Base-by-base conservation (phyloP, 139 green algal species). In the Chlorella vulgaris region DNA sequence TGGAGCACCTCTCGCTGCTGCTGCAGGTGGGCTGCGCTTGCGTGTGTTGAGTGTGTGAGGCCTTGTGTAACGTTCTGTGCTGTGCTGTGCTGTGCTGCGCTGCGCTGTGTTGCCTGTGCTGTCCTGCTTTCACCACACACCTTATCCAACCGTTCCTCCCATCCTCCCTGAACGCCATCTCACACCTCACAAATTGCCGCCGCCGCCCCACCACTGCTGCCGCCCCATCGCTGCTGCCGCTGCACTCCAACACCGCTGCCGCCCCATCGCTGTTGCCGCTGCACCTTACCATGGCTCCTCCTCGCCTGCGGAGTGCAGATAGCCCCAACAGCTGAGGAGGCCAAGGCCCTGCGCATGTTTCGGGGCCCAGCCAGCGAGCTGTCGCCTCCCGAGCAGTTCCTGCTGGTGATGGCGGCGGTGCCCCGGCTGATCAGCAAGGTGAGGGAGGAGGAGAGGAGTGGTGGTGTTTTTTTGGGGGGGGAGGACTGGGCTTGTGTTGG, bases 311-410 rank as follows among this genome's bases (percentile, higher is more conserved):
- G 6, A 0, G 15, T 22, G 47, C 85, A 90, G 83, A 90, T 92
- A 31, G 84, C 83, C 13, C 88, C 88, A 0, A 93, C 76, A 8
- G 68, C 81, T 18, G 87, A 92, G 53, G 89, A 93, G 70, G 29
- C 80, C 15, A 80, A 85, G 53, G 69, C 66, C 8, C 79, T 93
- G 24, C 70, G 63, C 26, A 33, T 39, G 15, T 93, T 83, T 42
- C 47, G 50, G 4, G 85, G 89, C 3, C 51, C 66, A 1, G 40
- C 7, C 51, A 68, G 21, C n/a, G 78, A 89, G 29, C 84, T 94
- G 67, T 85, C 74, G 2, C 76, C 85, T 3, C 90, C 90, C 10
- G 90, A 94, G 81, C 81, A 88, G 58, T 94, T 94, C 66, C 68
- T 94, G 73, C 61, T 80, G 22, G 65, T 68, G 39, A 88, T 94